Conservation (phyloP, 805 yeast genomes). For the Metschnikowia aberdeeniae region DNA sequence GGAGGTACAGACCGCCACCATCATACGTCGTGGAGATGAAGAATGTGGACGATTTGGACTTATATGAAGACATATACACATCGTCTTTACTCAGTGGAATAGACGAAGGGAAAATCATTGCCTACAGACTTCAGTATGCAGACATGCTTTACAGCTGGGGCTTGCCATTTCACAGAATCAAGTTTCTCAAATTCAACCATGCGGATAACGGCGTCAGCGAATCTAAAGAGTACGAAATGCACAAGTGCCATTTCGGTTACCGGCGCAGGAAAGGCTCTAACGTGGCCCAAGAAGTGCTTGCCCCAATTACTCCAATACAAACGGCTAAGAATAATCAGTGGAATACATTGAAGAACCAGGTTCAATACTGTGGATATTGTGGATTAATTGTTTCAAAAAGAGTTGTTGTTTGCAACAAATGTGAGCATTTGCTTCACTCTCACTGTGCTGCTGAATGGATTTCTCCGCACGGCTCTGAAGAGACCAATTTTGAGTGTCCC, state of each 20-base stretch:
- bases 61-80: constrained; percentile 41
- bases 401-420: constrained; percentile 62
- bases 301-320: constrained; percentile 23
- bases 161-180: constrained; percentile 70
- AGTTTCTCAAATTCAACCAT: constrained; percentile 68
- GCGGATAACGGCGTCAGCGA: constrained; percentile 17
- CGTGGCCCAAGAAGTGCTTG: constrained; percentile 20
- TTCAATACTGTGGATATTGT: constrained; percentile 63
- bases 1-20: constrained; percentile 15
- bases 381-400: constrained; percentile 54
- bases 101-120: constrained; percentile 31
- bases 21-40: constrained; percentile 44
- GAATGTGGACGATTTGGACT: constrained; percentile 41
- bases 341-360: constrained; percentile 23
- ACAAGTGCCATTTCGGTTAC: constrained; percentile 33
- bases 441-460: constrained; percentile 69
- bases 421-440: constrained; percentile 78
- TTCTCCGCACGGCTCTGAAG: constrained; percentile 5
- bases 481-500: constrained; percentile 12
- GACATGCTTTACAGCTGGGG: constrained; percentile 80
- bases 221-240: constrained; percentile 26
- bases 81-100: constrained; percentile 38
- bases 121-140: constrained; percentile 68
- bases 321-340: constrained; percentile 26
- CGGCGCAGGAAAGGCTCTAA: constrained; percentile 20